Base-by-base conservation (phyloP, 2,329 filamentous ascomycete genomes). In the Hirsutella thompsonii region DNA sequence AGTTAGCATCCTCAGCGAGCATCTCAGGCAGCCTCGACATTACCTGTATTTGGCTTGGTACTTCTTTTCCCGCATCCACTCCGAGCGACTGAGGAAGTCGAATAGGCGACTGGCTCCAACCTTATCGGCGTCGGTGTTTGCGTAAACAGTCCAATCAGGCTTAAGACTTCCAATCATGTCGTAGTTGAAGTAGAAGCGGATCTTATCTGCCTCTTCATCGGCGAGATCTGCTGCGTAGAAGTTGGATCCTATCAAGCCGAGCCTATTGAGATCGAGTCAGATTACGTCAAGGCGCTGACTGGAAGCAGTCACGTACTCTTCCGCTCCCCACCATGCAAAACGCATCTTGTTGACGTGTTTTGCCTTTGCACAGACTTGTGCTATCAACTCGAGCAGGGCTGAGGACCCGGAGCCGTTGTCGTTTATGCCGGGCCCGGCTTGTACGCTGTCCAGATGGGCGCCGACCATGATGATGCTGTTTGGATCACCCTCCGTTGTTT, bases 121-220 rank as follows among this genome's bases (percentile, higher is more conserved):
- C 35, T 53, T 47, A 44, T 67, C 61, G 9, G 54, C 63, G 13
- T 64, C 58, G 26, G 54, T 58, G 47, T 60, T 59, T 37, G 61
- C 53, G 42, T 67, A 64, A 10, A 69, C 55, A 41, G 51, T 52
- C 50, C 58, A 68, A 37, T 52, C 49, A 14, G 64, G 59, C 20
- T 53, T 50, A 4, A 57, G 56, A 10, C 62, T 67, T 13, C 60
- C 64, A 41, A 83, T 78, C 80, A 83, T 83, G 58, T 83, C 79
- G 51, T 79, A 81, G 61, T 83, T 79, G 54, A 82, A 72, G 62
- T 81, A 79, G 21, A 82, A 73, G 2, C 70, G 66, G 51, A 83
- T 75, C 56, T 75, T 77, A 44, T 72, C 62, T 0, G 57, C 56
- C 35, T 67, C 61, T 2, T 52, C 49, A n/a, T 55, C 47, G 11